Base-by-base conservation (phyloP, 2,329 filamentous ascomycete species). In the Ambrosiella xylebori region DNA sequence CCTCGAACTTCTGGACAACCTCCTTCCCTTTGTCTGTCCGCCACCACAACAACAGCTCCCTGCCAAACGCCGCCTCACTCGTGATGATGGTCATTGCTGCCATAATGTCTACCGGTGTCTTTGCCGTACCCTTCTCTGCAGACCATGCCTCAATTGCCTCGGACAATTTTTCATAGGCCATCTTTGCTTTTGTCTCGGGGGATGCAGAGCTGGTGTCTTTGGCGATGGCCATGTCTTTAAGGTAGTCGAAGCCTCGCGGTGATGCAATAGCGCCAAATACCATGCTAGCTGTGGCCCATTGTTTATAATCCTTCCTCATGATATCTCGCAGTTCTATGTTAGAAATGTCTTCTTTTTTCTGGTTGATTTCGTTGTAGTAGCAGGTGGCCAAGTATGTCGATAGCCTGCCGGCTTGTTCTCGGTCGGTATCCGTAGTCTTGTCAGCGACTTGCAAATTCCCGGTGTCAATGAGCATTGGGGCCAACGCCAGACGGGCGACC, bases 271-370 rank as follows among this genome's bases (percentile, higher is more conserved):
- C 80, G n/a, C 86, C 86, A 3, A 91, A 73, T 15, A 70, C 73
- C 41, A 80, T 66, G 0, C 68, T 71, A 9, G 71, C 71, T 58
- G 81, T 79, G 9, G 70, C 71, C 86, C 86, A 93, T 65, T 86
- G 76, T 71, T 94, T 94, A 70, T 90, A 94, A 70, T 94, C 87
- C 68, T 91, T 91, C 62, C 85, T 76, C 56, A 91, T 69, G 44
- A 90, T 76, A 63, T 90, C 86, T 19, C 76, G 71, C 63, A 88
- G 68, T 41, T 70, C 72, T 51, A 93, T 70, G 0, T 66, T 63
- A 2, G 76, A 78, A 56, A 93, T 75, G 63, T 88, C 78, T 62
- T 80, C 77, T 68, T 90, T 90, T 4, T 86, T 82, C 4, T 68
- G 68, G 0, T 74, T 73, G 35, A 90, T 75, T 58, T 79, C 71